Base-by-base conservation (phyloP, 2,329 filamentous ascomycete genomes). In the Fusarium abutilonis region DNA sequence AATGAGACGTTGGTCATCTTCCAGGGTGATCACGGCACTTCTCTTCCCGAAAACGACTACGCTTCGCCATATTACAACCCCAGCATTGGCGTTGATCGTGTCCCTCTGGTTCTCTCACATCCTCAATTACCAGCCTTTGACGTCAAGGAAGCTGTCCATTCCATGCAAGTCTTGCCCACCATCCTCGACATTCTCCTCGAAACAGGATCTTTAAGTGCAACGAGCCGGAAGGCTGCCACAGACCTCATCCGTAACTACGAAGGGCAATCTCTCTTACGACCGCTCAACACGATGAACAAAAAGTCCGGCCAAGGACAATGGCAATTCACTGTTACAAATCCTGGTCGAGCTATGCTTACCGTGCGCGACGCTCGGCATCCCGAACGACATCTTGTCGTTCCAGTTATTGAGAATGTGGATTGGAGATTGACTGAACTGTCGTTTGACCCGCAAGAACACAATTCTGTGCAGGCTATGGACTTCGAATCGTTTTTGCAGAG, bases 321-420 rank as follows among this genome's bases (percentile, higher is more conserved):
- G 74, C 73, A 76, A 15, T 75, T 74, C 21, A 73, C 72, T 4
- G 69, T 75, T 7, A 68, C 71, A 3, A 76, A 76, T 19, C 73
- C 74, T 0, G 74, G 74, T 5, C 66, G 73, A 6, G 71, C 72
- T 5, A 73, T 75, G 70, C 55, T 76, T 1, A 68, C 68, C 0
- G 72, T 76, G 8, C 72, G 74, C 10, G 73, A 76, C 46, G 69
- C 70, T 11, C 69, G 71, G 6, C 61, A 74, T 9, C 64, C 70
- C 3, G 49, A 70, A 7, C 66, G 73, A 46, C 72, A 70, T 28
- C 64, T 75, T 1, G 68, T 75, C 0, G 67, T 75, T 6, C 74
- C 74, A 3, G 67, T 74, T 14, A 69, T 74, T 15, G 66, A 72
- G 42, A 72, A 74, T 19, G 68, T 70, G 21, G 74, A 71, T 15